Evolutionary conservation across 208 protist genomes (phyloP), one percentile per base, ranked within the genome.

Genomic region (Leishmania amazonensis): DNA sequence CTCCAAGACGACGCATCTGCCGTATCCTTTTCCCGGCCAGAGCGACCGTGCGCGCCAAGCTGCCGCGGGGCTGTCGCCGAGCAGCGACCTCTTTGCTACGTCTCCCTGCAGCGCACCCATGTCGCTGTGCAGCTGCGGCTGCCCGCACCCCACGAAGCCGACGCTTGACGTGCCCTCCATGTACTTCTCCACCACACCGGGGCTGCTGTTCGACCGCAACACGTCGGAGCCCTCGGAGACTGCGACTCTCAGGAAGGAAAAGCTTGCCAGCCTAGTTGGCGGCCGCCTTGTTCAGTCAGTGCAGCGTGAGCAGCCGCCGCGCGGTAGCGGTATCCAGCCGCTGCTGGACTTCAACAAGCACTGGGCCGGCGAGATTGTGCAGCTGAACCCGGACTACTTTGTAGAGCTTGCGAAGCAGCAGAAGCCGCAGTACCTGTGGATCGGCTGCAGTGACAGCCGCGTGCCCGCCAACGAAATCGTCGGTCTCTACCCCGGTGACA

Each of bases 381-480:
- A 91, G 38, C 76, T 92, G 19, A 94, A 99, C 85, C 96, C 96
- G 8, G 79, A 94, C 40, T 98, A 96, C 85, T 99, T 99, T 81
- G 79, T 85, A 8, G 76, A 88, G 21, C 84, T 98, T 19, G 87
- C 93, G 35, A 80, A 91, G 78, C 85, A 87, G 68, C 98, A 99
- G 83, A 91, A 62, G 31, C 98, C 98, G 72, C 89, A 98, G 81
- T 98, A 96, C 85, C 79, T 99, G 2, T 99, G 96, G 95, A 98
- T 99, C 74, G 97, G 97, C 70, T 99, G 98, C 83, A 92, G 89
- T 35, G 98, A 99, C 87, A 92, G 84, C 70, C 89, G 91, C 42
- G 93, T 97, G 62, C 92, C 92, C 19, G 94, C 97, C 0, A 96
- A 97, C 83, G 88, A 95, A 74, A 85, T 99, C 17, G 95, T 97